Base-by-base conservation (phyloP, 2,329 filamentous ascomycete species). In the Penicillium sp. region DNA sequence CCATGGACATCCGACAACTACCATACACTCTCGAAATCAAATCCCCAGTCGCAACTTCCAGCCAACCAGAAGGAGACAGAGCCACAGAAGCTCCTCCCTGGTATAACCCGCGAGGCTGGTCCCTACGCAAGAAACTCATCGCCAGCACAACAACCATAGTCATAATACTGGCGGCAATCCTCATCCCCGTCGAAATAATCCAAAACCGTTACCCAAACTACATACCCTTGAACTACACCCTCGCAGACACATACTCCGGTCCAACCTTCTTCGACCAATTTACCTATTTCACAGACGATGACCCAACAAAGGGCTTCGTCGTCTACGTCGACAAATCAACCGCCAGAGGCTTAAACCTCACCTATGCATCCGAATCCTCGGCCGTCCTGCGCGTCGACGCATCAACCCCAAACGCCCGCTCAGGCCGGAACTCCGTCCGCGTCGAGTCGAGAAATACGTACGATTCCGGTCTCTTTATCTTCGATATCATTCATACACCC, bases 401-500 rank as follows among this genome's bases (percentile, higher is more conserved):
- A 12, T 78, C 77, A 2, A 81, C 85, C 16, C 78, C 78, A 9
- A 80, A 84, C 59, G 80, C 83, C 18, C 79, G 79, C 3, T 83
- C 78, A 0, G 85, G 85, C 46, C 83, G 85, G 23, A 82, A 82
- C 70, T 86, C 84, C 0, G 84, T 87, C 15, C 83, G 85, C 15
- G 73, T 87, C 53, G 78, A 83, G 57, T 87, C 85, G 35, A 85
- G 82, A 65, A 75, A 70, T 42, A 80, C 80, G 42, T 88, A 86
- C 70, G 70, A 84, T 63, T 72, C 67, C n/a, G 86, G 85, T 0
- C 80, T 88, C n/a, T 88, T 87, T 72, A 74, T 88, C 63, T 88
- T 88, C 63, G 84, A 88, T 65, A 76, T 88, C 60, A 77, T 80
- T 57, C 85, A 87, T 70, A 82, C 82, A 0, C 86, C 85, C 0